Evolutionary conservation across 2,329 filamentous ascomycete genomes (phyloP), one percentile per base, ranked within the genome.

Genomic region (Talaromyces albobiverticillius): DNA sequence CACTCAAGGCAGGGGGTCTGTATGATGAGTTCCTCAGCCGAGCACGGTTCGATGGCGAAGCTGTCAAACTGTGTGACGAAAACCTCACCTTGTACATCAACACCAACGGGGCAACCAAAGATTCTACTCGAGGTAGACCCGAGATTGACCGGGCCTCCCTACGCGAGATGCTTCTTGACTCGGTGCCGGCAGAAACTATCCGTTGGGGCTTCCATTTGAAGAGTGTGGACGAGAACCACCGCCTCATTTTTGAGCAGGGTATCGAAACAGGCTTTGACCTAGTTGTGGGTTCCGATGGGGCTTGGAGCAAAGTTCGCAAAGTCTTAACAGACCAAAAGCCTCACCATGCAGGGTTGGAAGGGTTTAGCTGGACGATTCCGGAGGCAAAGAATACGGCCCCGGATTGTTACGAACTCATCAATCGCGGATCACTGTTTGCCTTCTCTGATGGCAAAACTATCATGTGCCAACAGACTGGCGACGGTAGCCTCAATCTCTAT

Each of bases 231-330:
- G 51, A 38, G 8, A 13, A 52, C 18, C 9, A 29, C 31, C 10
- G 57, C 53, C 23, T 55, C 16, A 48, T 23, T 45, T 51, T 38
- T 26, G 57, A 61, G 7, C 46, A 57, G 11, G 45, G 51, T 10
- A 53, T 29, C 7, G 53, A 60, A 14, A 34, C 51, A 13, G 61
- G 58, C 2, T 61, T 61, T 26, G 59, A 64, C 40, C 47, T 64
- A 9, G 49, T 65, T 10, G 62, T 67, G 6, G 64, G 64, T 2
- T 60, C 64, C 3, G 64, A 66, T 34, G 64, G 65, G 2, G 59
- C 60, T 8, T 65, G 63, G 63, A 62, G 59, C 29, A 61, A 61
- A 18, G 58, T 63, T 26, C 61, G 65, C 10, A 53, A 52, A 9
- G 14, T 63, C 9, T 14, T 66, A 5, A 60, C 64, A 16, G 48